These are phyloP conservation scores for Fusarium pseudonygamai DNA, from an alignment of 2,329 filamentous ascomycete species.

Conservation along the genomic window DNA sequence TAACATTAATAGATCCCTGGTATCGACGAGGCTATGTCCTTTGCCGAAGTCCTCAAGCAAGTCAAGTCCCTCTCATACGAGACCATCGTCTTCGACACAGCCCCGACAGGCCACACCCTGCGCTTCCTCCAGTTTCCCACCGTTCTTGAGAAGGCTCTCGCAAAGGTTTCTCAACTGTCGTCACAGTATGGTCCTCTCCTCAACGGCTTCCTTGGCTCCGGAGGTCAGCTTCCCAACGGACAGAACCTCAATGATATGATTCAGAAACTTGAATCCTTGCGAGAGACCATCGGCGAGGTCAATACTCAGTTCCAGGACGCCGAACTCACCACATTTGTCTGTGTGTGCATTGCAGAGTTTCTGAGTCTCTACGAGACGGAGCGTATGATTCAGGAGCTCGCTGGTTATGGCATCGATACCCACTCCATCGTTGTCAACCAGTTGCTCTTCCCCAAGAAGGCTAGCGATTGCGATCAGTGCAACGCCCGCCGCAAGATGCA, in stretches of 20 bases:
- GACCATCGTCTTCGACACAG: conserved; percentile 98
- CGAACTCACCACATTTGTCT: conserved; percentile 94
- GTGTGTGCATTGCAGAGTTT: conserved; percentile 98
- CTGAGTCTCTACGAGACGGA: conserved; percentile 97
- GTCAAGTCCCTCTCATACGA: conserved; percentile 99
- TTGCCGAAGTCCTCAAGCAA: conserved; percentile 98
- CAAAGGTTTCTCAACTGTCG: conserved; percentile 93
- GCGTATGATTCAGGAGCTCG: conserved; percentile 98
- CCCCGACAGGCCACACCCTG: conserved; percentile 95
- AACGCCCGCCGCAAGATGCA: conserved; percentile 97
- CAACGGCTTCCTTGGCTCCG: conserved; percentile 88
- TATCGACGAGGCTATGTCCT: conserved; percentile 99
- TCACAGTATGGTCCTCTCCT: conserved; percentile 95
- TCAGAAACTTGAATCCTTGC: conserved; percentile 91
- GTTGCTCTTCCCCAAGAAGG: conserved; percentile 88
- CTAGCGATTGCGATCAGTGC: conserved; percentile 92
- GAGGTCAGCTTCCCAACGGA: conserved; percentile 82
- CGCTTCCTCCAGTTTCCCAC: conserved; percentile 99
- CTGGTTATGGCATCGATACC: conserved; percentile 92
- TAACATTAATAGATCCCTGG: conserved; percentile 78
- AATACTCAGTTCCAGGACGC: conserved; percentile 99
- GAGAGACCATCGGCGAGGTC: conserved; percentile 93
- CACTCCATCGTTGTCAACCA: conserved; percentile 99
- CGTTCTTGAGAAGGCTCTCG: conserved; percentile 97
- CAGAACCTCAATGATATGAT: conserved; percentile 92